Evolutionary conservation across 192 early-diverging fungal genomes (phyloP), one percentile per base, ranked within the genome.

Genomic region (Coemansia sp.): DNA sequence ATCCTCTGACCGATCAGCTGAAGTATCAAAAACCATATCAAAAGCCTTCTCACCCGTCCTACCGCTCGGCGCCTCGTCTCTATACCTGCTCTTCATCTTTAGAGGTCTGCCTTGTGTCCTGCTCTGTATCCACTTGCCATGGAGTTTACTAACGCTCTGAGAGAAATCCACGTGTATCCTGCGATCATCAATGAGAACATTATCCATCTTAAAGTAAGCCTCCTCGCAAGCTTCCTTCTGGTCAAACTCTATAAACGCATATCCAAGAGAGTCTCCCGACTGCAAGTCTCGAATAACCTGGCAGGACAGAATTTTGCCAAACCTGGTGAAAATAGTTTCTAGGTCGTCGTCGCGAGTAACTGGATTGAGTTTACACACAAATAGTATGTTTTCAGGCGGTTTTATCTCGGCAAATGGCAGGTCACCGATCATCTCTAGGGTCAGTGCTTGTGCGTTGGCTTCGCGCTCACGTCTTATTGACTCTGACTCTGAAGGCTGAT

Each of bases 101-200:
- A 66, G 6, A 11, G 7, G 7, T 14, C 19, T 35, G 32, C 57
- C 57, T 14, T 58, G 26, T 38, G 21, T 28, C 33, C 57, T 53
- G 59, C 52, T 33, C 66, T 63, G 16, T 17, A 95, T 81, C 89
- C 94, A 96, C 47, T 91, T 90, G 49, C 87, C 85, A 76, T 94
- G 91, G 16, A 95, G 73, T 52, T 92, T 92, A 28, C 90, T 90
- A 3, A 99, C 97, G 50, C 90, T 92, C 82, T 99, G 97, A 30
- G 97, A 99, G 68, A 99, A 99, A 77, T 99, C 97, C 14, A 99
- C 96, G 72, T 96, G 93, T 46, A 99, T 96, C 21, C 97, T 77
- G 1, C 95, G 89, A 75, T 99, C 97, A 72, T 99, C 97, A 65
- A 99, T 94, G 26, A 97, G 69, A 1, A 97, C 96, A 66, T 93